Evolutionary conservation across 495 filamentous ascomycete species (phyloP), one percentile per base, ranked within the genome.

Genomic region (Articulospora tetracladia): DNA sequence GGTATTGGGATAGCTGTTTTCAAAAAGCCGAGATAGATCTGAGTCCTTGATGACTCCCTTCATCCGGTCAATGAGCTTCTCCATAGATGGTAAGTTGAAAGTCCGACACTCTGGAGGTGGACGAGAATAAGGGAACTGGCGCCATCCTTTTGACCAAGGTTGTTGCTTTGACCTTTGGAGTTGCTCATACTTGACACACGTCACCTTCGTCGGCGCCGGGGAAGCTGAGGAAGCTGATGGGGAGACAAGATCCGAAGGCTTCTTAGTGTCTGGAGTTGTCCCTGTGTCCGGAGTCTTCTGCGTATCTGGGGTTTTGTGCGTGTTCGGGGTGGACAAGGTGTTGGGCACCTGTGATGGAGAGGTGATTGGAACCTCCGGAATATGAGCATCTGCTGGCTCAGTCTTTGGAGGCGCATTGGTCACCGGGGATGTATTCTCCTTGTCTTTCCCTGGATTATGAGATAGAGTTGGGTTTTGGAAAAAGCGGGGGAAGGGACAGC

Each of bases 21-120:
- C 91, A 70, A 98, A 98, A 7, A 98, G 75, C 41, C 93, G 84
- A 3, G 92, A 92, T 8, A 98, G 83, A 68, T 98, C 94, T 49
- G 86, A 86, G 68, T 97, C 89, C 44, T 85, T 79, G 76, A 98
- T 88, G 24, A 85, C 84, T 24, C 80, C 78, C 4, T 86, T 92
- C 57, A 98, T 77, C 68, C 94, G 83, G 12, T 81, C 73, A 66
- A 98, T 96, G 65, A 96, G 84, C 66, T 89, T 78, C 71, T 98
- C 94, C 25, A 97, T 92, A 0, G 85, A 79, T 1, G 87, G 78
- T 0, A 91, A 94, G 41, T 83, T 78, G 76, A 97, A 98, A 0
- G 93, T 95, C 48, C 94, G 89, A 69, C 94, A 98, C 68, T 84
- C 79, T 34, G 74, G 75, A 1, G 84, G 76, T 10, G 94, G 94